Conservation (phyloP, 2,329 filamentous ascomycete species). For the Corniculantispora saksenae region DNA sequence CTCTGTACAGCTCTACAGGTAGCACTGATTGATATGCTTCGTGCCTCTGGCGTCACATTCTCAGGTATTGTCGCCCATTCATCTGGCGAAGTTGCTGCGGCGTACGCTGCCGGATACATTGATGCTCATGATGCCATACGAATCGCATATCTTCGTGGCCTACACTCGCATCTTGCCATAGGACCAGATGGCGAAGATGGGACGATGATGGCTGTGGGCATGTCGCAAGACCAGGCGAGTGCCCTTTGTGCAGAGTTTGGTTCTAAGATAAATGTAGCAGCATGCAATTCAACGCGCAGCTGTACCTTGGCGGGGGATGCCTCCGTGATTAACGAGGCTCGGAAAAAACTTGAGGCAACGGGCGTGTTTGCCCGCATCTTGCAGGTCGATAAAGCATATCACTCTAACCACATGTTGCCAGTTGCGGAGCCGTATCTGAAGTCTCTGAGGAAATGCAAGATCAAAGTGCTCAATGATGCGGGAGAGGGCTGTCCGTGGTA, state of each 20-base stretch:
- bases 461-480: too few relatives aligned
- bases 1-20: constrained; percentile 33
- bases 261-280: constrained; percentile 24
- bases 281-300: constrained; percentile 24
- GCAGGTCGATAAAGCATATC: too few relatives aligned
- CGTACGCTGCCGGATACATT: constrained; percentile 49
- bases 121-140: constrained; percentile 26
- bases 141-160: constrained; percentile 25
- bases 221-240: constrained; percentile 20
- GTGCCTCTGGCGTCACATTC: constrained; percentile 33
- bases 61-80: constrained; percentile 47
- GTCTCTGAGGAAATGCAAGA: too few relatives aligned
- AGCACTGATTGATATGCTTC: constrained; percentile 28
- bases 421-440: too few relatives aligned
- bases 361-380: too few relatives aligned
- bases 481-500: too few relatives aligned
- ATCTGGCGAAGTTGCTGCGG: constrained; percentile 52
- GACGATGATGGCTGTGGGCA: constrained; percentile 23
- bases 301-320: constrained; percentile 13
- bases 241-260: constrained; percentile 16
- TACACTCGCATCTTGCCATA: neutral
- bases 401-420: too few relatives aligned
- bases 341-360: too few relatives aligned
- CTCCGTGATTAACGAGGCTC: too few relatives aligned
- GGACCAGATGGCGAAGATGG: neutral